Evolutionary conservation across 192 early-diverging fungal species (phyloP).

Genomic region (Haplosporangium gracile): DNA sequence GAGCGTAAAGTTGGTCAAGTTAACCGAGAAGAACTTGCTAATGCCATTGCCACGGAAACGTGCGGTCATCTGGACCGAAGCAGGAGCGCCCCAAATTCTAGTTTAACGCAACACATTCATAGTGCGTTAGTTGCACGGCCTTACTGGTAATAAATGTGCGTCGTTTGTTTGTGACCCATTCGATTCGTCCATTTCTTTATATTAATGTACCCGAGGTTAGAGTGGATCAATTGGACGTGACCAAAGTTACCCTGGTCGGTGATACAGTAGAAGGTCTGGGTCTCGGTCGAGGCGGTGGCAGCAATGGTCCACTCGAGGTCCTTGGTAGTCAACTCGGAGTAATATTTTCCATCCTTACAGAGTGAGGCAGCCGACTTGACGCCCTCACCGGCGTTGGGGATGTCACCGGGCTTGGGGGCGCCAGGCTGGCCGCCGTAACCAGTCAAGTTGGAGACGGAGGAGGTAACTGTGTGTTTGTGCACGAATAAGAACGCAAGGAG

Average conservation of each 20-base stretch:
- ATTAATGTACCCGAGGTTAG: conserved; percentile 76
- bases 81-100: conserved; percentile 61
- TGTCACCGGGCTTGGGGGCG: conserved; percentile 45
- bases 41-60: conserved; percentile 80
- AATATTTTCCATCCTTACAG: conserved; percentile 60
- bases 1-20: conserved; percentile 79
- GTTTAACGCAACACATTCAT: background rate
- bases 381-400: conserved; percentile 49
- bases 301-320: conserved; percentile 80
- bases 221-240: conserved; percentile 94
- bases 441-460: conserved; percentile 31
- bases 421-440: conserved; percentile 27
- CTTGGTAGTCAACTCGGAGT: conserved; percentile 62
- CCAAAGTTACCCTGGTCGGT: conserved; percentile 79
- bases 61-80: conserved; percentile 81
- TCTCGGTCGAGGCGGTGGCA: conserved; percentile 86
- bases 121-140: background rate
- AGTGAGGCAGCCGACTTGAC: conserved; percentile 53
- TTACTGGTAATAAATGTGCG: background rate
- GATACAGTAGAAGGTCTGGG: conserved; percentile 88
- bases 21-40: conserved; percentile 81
- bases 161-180: background rate
- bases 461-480: conserved; percentile 14
- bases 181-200: background rate
- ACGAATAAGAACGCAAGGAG: background rate